phyloP scores from a whole-genome alignment of 2,329 filamentous ascomycete genomes.

The Talaromyces funiculosus region DNA sequence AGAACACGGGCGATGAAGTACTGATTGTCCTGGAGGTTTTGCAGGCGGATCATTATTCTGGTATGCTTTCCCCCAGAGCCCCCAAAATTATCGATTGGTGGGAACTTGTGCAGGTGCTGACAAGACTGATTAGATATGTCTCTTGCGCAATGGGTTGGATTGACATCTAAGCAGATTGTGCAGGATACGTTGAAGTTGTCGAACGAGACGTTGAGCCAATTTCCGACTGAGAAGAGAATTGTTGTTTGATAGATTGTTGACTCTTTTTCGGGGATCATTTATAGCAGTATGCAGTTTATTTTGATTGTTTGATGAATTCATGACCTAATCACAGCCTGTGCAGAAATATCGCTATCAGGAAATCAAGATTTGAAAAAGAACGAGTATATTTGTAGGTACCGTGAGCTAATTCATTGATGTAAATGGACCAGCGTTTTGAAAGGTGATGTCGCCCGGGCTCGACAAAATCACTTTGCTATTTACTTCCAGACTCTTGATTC shows the following conservation, averaged over 20 bases:
- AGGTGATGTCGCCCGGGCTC: too few species aligned
- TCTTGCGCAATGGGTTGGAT: constrained; percentile 45
- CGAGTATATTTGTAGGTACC: too few species aligned
- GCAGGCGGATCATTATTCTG: constrained; percentile 59
- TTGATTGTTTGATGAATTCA: too few species aligned
- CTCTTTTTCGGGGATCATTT: too few species aligned
- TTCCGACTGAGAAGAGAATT: constrained; percentile 45
- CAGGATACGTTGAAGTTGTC: constrained; percentile 50
- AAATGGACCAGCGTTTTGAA: too few species aligned
- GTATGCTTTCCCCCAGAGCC: constrained; percentile 30
- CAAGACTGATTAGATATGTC: constrained; percentile 38
- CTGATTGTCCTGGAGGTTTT: constrained; percentile 72
- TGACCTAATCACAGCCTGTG: too few species aligned
- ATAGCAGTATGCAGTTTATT: background rate
- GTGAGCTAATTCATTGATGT: too few species aligned
- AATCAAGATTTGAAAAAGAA: too few species aligned
- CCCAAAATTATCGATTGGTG: too few species aligned
- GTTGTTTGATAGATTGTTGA: constrained; percentile 31
- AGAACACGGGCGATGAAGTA: constrained; percentile 70
- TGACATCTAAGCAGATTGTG: constrained; percentile 54
- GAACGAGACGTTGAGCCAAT: constrained; percentile 32
- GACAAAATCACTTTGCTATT: too few species aligned
- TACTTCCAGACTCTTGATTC: too few species aligned
- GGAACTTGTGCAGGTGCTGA: background rate
- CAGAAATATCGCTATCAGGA: too few species aligned